Base-by-base conservation (phyloP, 106 monocot species). In the Iris macrosiphon region DNA sequence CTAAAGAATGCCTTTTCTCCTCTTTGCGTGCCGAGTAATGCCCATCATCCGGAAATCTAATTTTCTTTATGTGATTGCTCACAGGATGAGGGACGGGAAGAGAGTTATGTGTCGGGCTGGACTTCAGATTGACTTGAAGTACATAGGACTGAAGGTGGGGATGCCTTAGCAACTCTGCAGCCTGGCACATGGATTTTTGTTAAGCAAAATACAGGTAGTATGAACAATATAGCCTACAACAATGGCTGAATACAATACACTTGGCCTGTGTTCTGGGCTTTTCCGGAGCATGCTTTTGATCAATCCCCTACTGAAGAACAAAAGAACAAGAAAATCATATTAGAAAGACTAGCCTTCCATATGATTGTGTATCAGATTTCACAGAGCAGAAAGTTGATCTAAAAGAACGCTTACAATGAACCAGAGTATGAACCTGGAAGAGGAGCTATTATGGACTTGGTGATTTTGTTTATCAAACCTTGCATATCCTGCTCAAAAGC, bases 401-500 rank as follows among this genome's bases (percentile, higher is more conserved):
- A 47, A 38, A 19, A 25, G 14, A 24, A 6, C 1, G 24, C 93
- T 84, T 78, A 93, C 93, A 87, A 84, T 65, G 83, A 63, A 43
- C 87, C 80, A 60, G 87, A 93, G 28, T 87, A 93, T 52, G 62
- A 52, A 17, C 74, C 80, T 22, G 93, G 93, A 32, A 87, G 80
- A 55, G 93, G 93, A 34, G 87, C 49, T 10, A 93, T 71, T 47
- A 87, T 93, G 4, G 93, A 93, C 64, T 80, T 93, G 75, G 83
- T 93, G 44, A 93, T 93, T 80, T 93, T 93, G 77, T 87, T 87
- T 57, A 93, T 87, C 49, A 93, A 59, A 10, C 79, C 83, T 63
- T 84, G 87, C 93, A 93, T 93, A 64, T 93, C 93, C 93, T 80
- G 37, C 29, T 35, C 41, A 35, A 35, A 35, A 35, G 10, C 4